A percentile compares a stretch with the other conserved stretches of the same genome.
Conservation (phyloP, 805 yeast genomes). For the Sugiyamaella qingdaonensis region DNA sequence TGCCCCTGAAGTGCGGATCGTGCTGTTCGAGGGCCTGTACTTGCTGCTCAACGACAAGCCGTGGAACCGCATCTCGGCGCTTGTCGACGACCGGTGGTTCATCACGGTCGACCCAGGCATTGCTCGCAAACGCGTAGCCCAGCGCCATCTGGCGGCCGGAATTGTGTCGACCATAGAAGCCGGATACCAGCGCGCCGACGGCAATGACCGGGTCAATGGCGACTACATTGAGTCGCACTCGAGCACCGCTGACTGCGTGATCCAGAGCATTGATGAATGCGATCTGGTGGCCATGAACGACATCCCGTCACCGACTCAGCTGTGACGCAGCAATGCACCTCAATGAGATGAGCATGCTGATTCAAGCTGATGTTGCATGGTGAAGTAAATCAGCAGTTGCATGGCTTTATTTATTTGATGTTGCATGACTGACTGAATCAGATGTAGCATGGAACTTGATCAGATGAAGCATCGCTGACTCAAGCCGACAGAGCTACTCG, state of each 20-base stretch:
- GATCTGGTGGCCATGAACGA: neutral
- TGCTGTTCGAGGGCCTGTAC: constrained; percentile 76
- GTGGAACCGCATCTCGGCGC: constrained; percentile 50
- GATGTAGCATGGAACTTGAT: too few species aligned
- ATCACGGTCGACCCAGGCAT: constrained; percentile 43
- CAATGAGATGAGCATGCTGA: too few species aligned
- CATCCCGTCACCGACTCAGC: neutral
- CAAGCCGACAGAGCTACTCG: too few species aligned
- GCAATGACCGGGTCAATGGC: constrained; percentile 64
- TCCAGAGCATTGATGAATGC: constrained; percentile 18
- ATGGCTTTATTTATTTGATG: neutral
- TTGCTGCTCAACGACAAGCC: constrained; percentile 53
- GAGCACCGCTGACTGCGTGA: constrained; percentile 24
- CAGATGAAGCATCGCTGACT: too few species aligned
- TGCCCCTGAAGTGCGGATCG: constrained; percentile 44
- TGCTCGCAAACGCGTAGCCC: constrained; percentile 57
- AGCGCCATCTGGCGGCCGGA: constrained; percentile 51
- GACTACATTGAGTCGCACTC: constrained; percentile 30
- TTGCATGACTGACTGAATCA: too few species aligned
- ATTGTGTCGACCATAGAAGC: constrained; percentile 30
- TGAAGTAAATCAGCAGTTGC: too few species aligned
- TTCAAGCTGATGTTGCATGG: too few species aligned
- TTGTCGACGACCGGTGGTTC: constrained; percentile 41
- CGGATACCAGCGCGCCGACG: constrained; percentile 39
- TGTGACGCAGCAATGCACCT: neutral